Evolutionary conservation across 2,329 filamentous ascomycete species (phyloP), one percentile per base, ranked within the genome.

Genomic region (Plectosphaerella cucumerina): DNA sequence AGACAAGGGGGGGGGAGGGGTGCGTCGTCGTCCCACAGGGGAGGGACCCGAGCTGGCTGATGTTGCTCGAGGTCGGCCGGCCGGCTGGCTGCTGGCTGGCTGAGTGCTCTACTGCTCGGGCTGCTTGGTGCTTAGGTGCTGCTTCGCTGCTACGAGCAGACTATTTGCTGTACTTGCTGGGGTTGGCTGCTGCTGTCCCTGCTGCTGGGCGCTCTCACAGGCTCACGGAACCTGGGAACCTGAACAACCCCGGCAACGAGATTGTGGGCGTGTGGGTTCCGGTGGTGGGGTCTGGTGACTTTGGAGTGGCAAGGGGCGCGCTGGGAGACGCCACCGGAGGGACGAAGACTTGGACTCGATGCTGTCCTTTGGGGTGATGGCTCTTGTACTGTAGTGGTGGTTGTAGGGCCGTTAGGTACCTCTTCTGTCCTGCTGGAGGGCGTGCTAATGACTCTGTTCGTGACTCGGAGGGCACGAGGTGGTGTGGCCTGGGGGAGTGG

Each of bases 241-340:
- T 44, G 42, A 21, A 44, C 42, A 44, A 44, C 22, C 42, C 42
- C 42, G 20, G 42, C 20, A n/a, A 44, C 42, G 20, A 44, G 42
- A 21, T 23, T 44, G 42, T 44, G 42, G 42, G 42, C 23, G 21
- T 14, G 42, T 44, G 42, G 42, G 20, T n/a, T 22, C 23, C 12
- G 18, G 18, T 53, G 52, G 53, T 54, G 51, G 53, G 53, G 53
- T 55, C 53, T 26, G 49, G 49, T 54, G 53, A 53, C 53, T 55
- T 48, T 47, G 47, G 47, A 55, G 53, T 55, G 53, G 53, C 53
- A 52, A 55, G 51, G 53, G 53, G 51, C 49, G 51, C 49, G 51
- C 42, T 42, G 31, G 49, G 49, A 49, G 51, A 51, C 53, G 52
- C 51, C 46, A 55, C 45, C 49, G 42, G 53, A 55, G 50, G 43